A percentile compares a stretch with the other conserved stretches of the same genome.
These are phyloP conservation scores for Colletotrichum brevisporum DNA, from an alignment of 2,329 filamentous ascomycete genomes.

Conservation along the genomic window DNA sequence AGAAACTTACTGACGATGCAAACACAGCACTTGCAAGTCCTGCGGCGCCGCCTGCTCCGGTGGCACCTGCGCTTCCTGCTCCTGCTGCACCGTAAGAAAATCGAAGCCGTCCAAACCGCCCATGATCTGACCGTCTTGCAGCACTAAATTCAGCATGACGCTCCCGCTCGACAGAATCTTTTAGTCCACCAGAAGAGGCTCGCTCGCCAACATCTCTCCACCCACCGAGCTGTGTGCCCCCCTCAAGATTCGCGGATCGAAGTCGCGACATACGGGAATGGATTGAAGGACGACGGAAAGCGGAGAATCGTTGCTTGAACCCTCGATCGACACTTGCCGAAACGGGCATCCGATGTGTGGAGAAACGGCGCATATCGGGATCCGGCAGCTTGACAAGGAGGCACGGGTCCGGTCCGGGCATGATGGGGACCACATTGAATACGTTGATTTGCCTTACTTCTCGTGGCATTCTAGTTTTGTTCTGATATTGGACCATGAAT, in stretches of 20 bases:
- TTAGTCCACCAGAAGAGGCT: slow-evolving; percentile 27
- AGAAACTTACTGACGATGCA: not conserved
- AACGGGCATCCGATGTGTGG: not conserved
- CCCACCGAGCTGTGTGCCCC: slow-evolving; percentile 36
- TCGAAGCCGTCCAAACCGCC: not conserved
- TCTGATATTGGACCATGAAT: slow-evolving; percentile 25
- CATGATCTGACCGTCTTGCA: not conserved
- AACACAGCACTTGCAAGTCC: slow-evolving; percentile 39
- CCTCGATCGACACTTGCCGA: slow-evolving; percentile 1
- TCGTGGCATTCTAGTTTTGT: slow-evolving; percentile 32
- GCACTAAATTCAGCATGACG: slow-evolving; percentile 36
- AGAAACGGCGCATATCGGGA: not conserved
- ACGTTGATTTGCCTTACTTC: slow-evolving; percentile 7
- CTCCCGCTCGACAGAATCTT: slow-evolving; percentile 13
- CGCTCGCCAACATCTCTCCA: slow-evolving; percentile 17
- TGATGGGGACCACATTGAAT: slow-evolving; percentile 11
- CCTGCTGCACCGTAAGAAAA: slow-evolving; percentile 40
- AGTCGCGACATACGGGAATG: slow-evolving; percentile 27
- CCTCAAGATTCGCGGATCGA: slow-evolving; percentile 23
- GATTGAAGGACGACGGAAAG: slow-evolving; percentile 10
- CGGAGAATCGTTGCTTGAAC: slow-evolving; percentile 20
- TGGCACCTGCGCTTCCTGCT: slow-evolving; percentile 40
- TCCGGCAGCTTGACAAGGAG: not conserved
- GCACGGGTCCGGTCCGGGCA: slow-evolving; percentile 1
- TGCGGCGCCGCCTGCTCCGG: slow-evolving; percentile 41